Percentiles rank a stretch among this genome's conserved stretches.
These are phyloP conservation scores for Bipolaris bicolor DNA, from an alignment of 2,329 filamentous ascomycete species.

Conservation along the genomic window DNA sequence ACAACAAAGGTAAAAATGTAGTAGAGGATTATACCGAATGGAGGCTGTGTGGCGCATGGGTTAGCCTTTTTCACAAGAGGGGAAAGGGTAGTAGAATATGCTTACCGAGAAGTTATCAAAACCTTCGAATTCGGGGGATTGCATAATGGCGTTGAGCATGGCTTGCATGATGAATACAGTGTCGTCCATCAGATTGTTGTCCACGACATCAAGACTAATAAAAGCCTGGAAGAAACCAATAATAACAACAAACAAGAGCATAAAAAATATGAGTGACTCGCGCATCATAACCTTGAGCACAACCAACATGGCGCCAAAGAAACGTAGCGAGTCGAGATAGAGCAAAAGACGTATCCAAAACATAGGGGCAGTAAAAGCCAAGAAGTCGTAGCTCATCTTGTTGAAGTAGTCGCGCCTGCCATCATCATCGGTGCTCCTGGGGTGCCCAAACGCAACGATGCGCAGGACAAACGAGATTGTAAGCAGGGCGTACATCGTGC, in stretches of 20 bases:
- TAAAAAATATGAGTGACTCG: constrained; percentile 91
- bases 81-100: neutral
- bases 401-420: constrained; percentile 67
- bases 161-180: constrained; percentile 76
- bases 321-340: constrained; percentile 90
- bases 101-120: constrained; percentile 81
- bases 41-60: constrained; percentile 56
- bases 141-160: constrained; percentile 91
- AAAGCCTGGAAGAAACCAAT: constrained; percentile 92
- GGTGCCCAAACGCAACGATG: constrained; percentile 75
- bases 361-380: constrained; percentile 92
- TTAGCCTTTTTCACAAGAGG: constrained; percentile 8
- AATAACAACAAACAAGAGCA: constrained; percentile 81
- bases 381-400: constrained; percentile 86
- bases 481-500: constrained; percentile 78
- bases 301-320: constrained; percentile 98
- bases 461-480: constrained; percentile 79
- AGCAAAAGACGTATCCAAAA: constrained; percentile 94
- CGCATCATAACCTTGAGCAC: constrained; percentile 77
- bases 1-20: constrained; percentile 98
- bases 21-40: constrained; percentile 93
- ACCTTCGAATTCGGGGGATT: constrained; percentile 84
- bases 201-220: constrained; percentile 84
- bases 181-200: constrained; percentile 68
- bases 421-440: constrained; percentile 49